Conservation (phyloP, 2,329 filamentous ascomycete genomes). For the Dactylellina parvicollis region DNA sequence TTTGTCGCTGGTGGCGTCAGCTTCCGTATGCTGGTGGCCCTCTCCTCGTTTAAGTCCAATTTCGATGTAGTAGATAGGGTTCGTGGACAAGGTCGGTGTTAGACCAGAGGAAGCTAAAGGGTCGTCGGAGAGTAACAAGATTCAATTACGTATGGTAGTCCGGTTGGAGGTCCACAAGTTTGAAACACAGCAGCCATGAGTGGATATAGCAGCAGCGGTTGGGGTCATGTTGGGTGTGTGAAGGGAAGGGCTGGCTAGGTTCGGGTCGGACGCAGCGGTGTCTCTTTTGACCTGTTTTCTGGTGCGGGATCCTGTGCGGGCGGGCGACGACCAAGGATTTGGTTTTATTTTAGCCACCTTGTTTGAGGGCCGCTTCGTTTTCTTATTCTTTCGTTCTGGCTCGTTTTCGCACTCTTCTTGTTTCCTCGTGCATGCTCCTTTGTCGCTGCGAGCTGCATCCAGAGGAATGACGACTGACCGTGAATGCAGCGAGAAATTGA, state of each 20-base stretch:
- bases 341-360: constrained; percentile 51
- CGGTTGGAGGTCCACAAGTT: constrained; percentile 45
- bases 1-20: constrained; percentile 40
- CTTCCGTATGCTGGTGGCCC: constrained; percentile 46
- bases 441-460: constrained; percentile 31
- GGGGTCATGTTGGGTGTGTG: constrained; percentile 18
- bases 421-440: constrained; percentile 35
- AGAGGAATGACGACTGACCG: constrained; percentile 3
- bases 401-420: neutral
- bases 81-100: neutral
- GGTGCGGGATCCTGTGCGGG: constrained; percentile 20
- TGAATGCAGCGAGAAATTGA: constrained; percentile 10
- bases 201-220: constrained; percentile 30
- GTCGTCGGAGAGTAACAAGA: constrained; percentile 13
- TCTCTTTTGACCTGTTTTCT: constrained; percentile 5
- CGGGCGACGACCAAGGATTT: constrained; percentile 46
- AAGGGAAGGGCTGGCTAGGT: constrained; percentile 18
- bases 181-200: constrained; percentile 46
- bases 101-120: neutral
- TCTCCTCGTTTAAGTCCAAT: constrained; percentile 31
- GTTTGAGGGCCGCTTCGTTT: no score
- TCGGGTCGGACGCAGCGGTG: neutral
- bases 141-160: constrained; percentile 51
- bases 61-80: neutral
- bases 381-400: neutral